Base-by-base conservation (phyloP, 352 stramenopile species). In the Pythium aquatile region DNA sequence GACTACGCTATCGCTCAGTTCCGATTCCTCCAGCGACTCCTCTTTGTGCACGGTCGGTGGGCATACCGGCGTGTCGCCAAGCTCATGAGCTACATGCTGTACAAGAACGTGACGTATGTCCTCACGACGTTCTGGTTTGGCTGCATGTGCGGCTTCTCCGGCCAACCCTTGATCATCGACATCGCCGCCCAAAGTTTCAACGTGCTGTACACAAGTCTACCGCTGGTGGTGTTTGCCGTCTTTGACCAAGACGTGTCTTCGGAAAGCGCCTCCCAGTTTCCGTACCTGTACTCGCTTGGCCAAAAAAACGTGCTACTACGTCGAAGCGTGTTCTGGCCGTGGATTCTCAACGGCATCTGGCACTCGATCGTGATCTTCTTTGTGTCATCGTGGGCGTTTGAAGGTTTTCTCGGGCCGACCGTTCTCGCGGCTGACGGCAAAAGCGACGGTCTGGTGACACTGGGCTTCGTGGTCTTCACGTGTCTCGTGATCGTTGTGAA, bases 1-100 rank as follows among this genome's bases (percentile, higher is more conserved):
- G 94, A 98, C 70, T 98, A 98, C 68, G 90, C 90, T 2, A 91
- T 98, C 40, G 84, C 86, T 0, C 92, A 98, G 68, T 98, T 98
- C 66, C 88, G 88, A 0, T 98, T 98, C 63, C 72, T 99, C 10
- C 81, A 95, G 59, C 83, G 86, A 16, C 73, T 98, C 14, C 67
- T 98, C 8, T 88, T 98, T 52, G 89, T 98, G 7, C 93, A 98
- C 61, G 96, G 96, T 16, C 79, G 92, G 14, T 97, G 88, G 84
- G 93, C 88, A 42, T 98, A 98, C 57, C 86, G 88, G n/a, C 87
- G 96, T 5, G 84, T 97, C 20, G 76, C 91, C 8, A 97, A 97
- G 61, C 72, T 98, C 20, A 90, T 98, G 74, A 89, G 88, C 66
- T 98, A 98, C 69, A 97, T 96, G 74, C 93, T 98, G 17, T 98